Evolutionary conservation across 2,329 filamentous ascomycete species (phyloP).

Genomic region (Gnomoniopsis smithogilvyi): DNA sequence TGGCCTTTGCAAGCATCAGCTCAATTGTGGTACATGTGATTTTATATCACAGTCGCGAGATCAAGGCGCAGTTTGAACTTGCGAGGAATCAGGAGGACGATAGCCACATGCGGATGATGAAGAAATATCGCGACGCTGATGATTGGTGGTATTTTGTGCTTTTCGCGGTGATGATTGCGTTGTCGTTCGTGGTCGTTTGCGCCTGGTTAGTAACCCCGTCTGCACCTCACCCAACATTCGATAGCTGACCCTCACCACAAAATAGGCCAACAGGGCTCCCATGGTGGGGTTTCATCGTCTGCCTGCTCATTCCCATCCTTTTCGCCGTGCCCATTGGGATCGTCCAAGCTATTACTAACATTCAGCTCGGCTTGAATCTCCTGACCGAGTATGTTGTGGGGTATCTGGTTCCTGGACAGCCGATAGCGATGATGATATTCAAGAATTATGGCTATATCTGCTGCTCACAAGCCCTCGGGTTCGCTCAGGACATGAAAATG

Average conservation of each 20-base stretch:
- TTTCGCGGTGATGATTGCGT: constrained; percentile 49
- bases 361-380: constrained; percentile 65
- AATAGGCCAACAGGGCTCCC: constrained; percentile 48
- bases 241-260: background rate
- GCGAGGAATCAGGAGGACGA: constrained; percentile 56
- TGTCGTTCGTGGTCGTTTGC: constrained; percentile 52
- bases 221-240: background rate
- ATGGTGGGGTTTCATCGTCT: constrained; percentile 56
- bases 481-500: constrained; percentile 63
- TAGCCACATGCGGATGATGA: constrained; percentile 59
- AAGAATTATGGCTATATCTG: constrained; percentile 71
- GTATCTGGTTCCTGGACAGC: constrained; percentile 68
- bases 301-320: constrained; percentile 53
- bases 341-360: constrained; percentile 59
- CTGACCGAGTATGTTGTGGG: constrained; percentile 71
- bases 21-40: constrained; percentile 56
- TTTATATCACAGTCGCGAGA: constrained; percentile 53
- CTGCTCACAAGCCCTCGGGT: constrained; percentile 64
- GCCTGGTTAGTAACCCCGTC: constrained; percentile 35
- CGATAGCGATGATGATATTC: constrained; percentile 75
- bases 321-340: constrained; percentile 61
- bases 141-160: constrained; percentile 57
- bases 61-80: constrained; percentile 52
- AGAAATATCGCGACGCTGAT: constrained; percentile 56
- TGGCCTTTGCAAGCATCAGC: constrained; percentile 65